A percentile compares a stretch with the other conserved stretches of the same genome.
Evolutionary conservation across 2,329 filamentous ascomycete species (phyloP).

Genomic region (Aspergillus vadensis): DNA sequence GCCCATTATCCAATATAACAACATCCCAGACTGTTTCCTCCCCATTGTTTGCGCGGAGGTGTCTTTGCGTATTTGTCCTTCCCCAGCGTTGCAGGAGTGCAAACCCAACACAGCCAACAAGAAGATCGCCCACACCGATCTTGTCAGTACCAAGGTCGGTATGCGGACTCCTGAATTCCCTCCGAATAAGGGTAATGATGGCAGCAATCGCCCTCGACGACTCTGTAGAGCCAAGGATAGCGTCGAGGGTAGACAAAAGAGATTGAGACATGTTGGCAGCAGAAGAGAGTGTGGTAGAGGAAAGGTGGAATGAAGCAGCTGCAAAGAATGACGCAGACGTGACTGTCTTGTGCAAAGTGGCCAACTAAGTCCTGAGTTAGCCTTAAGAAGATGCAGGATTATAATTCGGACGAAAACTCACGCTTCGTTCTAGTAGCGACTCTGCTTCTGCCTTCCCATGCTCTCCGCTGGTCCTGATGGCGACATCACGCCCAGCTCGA

Average conservation of each 20-base stretch:
- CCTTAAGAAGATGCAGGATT: conserved; percentile 1
- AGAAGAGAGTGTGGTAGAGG: conserved; percentile 47
- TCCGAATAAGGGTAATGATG: conserved; percentile 50
- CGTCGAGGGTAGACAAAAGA: conserved; percentile 49
- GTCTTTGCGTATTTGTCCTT: conserved; percentile 45
- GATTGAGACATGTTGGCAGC: conserved; percentile 47
- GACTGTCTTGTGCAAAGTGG: conserved; percentile 46
- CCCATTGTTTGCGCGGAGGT: conserved; percentile 44
- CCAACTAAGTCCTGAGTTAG: conserved; percentile 38
- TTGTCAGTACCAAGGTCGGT: conserved; percentile 34
- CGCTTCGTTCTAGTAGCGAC: conserved; percentile 49
- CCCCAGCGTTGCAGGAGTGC: conserved; percentile 52
- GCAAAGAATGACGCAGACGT: conserved; percentile 52
- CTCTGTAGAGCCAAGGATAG: conserved; percentile 51
- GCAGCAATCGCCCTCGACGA: conserved; percentile 52
- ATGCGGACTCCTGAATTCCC: conserved; percentile 46
- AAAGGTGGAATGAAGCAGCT: conserved; percentile 49
- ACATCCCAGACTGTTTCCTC: conserved; percentile 51
- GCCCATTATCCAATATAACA: conserved; percentile 50
- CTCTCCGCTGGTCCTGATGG: conserved; percentile 50
- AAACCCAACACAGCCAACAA: conserved; percentile 49
- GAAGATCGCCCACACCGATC: conserved; percentile 47
- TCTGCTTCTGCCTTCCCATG: conserved; percentile 46
- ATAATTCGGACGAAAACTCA: conserved; percentile 29
- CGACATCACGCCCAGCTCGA: conserved; percentile 48